Evolutionary conservation across 2,329 filamentous ascomycete species (phyloP).

Genomic region (Didymella glomerata): DNA sequence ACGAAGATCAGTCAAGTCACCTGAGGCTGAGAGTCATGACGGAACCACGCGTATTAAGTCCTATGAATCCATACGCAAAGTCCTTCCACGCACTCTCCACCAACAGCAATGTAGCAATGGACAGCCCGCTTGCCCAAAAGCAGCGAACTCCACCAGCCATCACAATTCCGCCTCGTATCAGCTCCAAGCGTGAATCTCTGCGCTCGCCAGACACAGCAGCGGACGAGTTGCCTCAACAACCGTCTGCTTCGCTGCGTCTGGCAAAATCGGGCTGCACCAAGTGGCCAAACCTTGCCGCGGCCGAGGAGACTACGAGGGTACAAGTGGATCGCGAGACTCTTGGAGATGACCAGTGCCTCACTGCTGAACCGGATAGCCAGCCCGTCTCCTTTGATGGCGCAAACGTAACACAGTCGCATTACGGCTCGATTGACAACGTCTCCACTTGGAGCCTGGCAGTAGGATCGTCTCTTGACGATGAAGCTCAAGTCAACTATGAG

Average conservation of each 20-base stretch:
- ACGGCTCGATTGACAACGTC: conserved; percentile 12
- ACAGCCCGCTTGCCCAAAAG: conserved; percentile 19
- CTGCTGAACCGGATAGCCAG: background rate
- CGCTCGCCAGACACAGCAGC: conserved; percentile 5
- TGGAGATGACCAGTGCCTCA: background rate
- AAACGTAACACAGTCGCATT: background rate
- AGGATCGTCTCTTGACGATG: conserved; percentile 16
- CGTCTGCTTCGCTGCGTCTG: conserved; percentile 5
- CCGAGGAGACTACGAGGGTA: background rate
- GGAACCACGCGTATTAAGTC: conserved; percentile 3
- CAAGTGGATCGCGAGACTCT: background rate
- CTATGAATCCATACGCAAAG: conserved; percentile 14
- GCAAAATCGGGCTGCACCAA: conserved; percentile 18
- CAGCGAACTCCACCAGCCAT: background rate
- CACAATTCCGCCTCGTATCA: conserved; percentile 25
- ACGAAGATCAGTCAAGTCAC: background rate
- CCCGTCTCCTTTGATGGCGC: background rate
- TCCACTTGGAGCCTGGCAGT: conserved; percentile 20
- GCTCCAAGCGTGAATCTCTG: conserved; percentile 31
- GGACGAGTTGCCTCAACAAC: background rate
- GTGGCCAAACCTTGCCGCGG: conserved; percentile 25
- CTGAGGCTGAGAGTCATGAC: background rate
- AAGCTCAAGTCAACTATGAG: conserved; percentile 9
- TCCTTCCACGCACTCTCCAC: conserved; percentile 27
- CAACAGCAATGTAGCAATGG: conserved; percentile 10